Conservation (phyloP, 345 rosid genomes). For the Gossypium raimondii region DNA sequence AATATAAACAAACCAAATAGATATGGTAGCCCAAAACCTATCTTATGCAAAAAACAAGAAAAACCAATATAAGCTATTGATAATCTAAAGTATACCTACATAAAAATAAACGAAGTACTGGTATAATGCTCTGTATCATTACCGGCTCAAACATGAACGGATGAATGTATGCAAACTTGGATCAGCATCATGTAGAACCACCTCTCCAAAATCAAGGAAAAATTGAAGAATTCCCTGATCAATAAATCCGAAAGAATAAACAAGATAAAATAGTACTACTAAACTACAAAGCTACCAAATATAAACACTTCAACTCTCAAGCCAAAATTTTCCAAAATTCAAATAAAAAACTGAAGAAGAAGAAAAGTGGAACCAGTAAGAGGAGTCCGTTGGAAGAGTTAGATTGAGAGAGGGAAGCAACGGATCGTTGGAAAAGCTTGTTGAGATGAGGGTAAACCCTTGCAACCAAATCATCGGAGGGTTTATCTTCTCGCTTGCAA, state of each 20-base stretch:
- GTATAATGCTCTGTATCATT: conserved; percentile 11
- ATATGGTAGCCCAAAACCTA: too few species aligned
- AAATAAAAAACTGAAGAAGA: not conserved
- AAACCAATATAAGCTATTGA: not conserved
- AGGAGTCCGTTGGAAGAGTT: conserved; percentile 63
- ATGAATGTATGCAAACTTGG: conserved; percentile 67
- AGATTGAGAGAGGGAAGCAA: conserved; percentile 71
- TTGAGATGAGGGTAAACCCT: conserved; percentile 76
- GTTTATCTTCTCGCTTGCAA: conserved; percentile 53
- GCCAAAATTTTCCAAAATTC: not conserved
- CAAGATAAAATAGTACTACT: not conserved
- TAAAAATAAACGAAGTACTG: not conserved
- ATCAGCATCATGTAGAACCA: conserved; percentile 90
- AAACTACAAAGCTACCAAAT: not conserved
- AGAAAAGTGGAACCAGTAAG: conserved; percentile 44
- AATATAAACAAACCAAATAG: too few species aligned
- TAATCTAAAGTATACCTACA: not conserved
- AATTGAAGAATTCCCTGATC: conserved; percentile 77
- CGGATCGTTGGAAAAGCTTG: conserved; percentile 87
- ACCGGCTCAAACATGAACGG: conserved; percentile 93
- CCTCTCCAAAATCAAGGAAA: conserved; percentile 83
- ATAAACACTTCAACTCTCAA: not conserved
- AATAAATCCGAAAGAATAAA: not conserved
- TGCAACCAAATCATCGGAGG: conserved; percentile 80
- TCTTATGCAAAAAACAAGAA: not conserved